phyloP scores from a whole-genome alignment of 805 yeast species.

The Saccharomyces cerevisiae region DNA sequence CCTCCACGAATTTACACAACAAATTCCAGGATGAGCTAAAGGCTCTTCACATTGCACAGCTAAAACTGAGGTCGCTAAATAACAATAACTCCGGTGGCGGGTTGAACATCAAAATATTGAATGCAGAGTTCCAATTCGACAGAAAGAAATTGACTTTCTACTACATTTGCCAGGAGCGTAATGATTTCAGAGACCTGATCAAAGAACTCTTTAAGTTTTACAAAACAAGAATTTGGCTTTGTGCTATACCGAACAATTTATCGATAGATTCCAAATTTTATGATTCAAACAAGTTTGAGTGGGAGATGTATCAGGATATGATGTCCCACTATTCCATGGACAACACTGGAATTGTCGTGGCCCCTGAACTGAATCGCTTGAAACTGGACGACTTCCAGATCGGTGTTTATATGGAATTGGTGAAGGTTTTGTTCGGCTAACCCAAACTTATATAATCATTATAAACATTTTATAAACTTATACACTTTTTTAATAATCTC shows the following conservation, averaged over 20 bases:
- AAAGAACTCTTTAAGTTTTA: conserved; percentile 67
- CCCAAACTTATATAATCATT: neutral
- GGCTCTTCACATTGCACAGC: conserved; percentile 58
- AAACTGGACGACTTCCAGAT: conserved; percentile 31
- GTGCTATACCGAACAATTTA: conserved; percentile 49
- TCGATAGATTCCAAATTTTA: conserved; percentile 26
- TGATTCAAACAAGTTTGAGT: conserved; percentile 13
- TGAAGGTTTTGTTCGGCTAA: conserved; percentile 17
- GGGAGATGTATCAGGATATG: conserved; percentile 29
- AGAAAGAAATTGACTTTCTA: conserved; percentile 70
- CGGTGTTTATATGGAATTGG: conserved; percentile 31
- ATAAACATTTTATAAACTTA: neutral
- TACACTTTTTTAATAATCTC: neutral
- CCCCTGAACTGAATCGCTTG: conserved; percentile 26
- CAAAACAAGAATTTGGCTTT: conserved; percentile 76
- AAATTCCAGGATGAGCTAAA: conserved; percentile 67
- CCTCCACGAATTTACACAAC: conserved; percentile 45
- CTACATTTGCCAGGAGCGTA: conserved; percentile 54
- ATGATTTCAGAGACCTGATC: conserved; percentile 67
- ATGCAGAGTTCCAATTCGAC: conserved; percentile 77
- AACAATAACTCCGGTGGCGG: conserved; percentile 7
- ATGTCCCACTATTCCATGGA: conserved; percentile 20
- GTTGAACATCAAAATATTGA: conserved; percentile 51
- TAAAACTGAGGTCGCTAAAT: conserved; percentile 39
- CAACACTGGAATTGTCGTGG: conserved; percentile 14